A percentile compares a stretch with the other conserved stretches of the same genome.
Conservation (phyloP, 2,329 filamentous ascomycete genomes). For the Fusarium ambrosium region DNA sequence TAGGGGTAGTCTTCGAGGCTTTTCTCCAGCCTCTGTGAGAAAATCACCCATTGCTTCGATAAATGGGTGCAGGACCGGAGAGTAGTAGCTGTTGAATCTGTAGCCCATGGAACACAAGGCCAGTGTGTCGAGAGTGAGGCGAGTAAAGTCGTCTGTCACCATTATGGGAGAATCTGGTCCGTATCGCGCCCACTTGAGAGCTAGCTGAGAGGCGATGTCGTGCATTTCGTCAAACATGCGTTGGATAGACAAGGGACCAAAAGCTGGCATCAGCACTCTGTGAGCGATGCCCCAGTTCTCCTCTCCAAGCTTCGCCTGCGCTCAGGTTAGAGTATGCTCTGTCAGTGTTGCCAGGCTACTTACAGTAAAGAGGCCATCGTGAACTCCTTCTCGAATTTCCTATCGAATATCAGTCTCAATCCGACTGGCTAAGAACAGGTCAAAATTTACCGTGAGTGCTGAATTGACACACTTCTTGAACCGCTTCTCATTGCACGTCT, state of each 20-base stretch:
- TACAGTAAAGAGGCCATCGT: constrained; percentile 77
- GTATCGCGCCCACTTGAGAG: constrained; percentile 76
- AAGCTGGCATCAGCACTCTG: constrained; percentile 74
- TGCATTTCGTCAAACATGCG: constrained; percentile 78
- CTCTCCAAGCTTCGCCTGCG: constrained; percentile 59
- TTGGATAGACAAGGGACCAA: constrained; percentile 76
- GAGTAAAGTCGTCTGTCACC: constrained; percentile 77
- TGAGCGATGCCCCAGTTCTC: constrained; percentile 77
- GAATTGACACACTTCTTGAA: constrained; percentile 70
- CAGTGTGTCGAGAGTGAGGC: constrained; percentile 61
- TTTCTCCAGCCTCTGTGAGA: constrained; percentile 3
- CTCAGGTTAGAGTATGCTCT: neutral
- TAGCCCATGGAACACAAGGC: neutral
- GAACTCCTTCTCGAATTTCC: constrained; percentile 71
- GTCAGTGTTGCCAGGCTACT: constrained; percentile 9
- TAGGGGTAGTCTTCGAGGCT: neutral
- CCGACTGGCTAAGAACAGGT: too few species aligned
- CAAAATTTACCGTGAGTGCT: constrained; percentile 56
- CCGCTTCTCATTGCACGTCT: constrained; percentile 73
- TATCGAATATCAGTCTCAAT: constrained; percentile 16
- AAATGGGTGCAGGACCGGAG: neutral
- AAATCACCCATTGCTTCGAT: constrained; percentile 4
- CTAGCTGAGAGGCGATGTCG: constrained; percentile 74
- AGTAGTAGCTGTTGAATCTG: constrained; percentile 8
- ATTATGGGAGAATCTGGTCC: constrained; percentile 69